These are phyloP conservation scores for Kurtzmaniella quercitrusa DNA, from an alignment of 1,139 yeast genomes.

Conservation along the genomic window DNA sequence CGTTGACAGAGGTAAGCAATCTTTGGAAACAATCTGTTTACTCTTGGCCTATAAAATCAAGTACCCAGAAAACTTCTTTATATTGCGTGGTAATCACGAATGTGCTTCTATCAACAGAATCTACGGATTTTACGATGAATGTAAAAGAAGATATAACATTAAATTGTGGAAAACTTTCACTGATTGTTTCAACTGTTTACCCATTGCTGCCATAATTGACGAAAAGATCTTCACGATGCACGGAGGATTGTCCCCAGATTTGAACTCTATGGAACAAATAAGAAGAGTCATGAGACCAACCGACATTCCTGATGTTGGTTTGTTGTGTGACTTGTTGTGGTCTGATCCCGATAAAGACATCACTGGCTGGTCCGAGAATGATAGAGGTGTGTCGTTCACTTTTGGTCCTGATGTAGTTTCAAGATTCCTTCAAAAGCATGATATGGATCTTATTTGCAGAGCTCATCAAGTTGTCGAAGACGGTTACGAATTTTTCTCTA, in stretches of 20 bases:
- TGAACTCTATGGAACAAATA: conserved; percentile 96
- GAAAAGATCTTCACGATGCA: conserved; percentile 98
- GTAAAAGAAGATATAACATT: conserved; percentile 94
- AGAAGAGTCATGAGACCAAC: conserved; percentile 99
- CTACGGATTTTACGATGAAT: conserved; percentile 96
- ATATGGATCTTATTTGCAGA: conserved; percentile 94
- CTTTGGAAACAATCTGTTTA: conserved; percentile 89
- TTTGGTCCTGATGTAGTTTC: conserved; percentile 97
- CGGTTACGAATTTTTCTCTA: conserved; percentile 95
- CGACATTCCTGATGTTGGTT: conserved; percentile 95
- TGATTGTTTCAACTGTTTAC: conserved; percentile 96
- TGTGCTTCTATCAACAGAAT: conserved; percentile 96
- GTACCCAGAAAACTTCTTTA: conserved; percentile 95
- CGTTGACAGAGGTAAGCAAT: conserved; percentile 97
- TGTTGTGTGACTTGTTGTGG: conserved; percentile 94
- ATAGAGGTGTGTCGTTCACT: conserved; percentile 95
- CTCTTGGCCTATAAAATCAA: conserved; percentile 92
- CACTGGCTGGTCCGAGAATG: conserved; percentile 97
- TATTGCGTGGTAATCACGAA: conserved; percentile 94
- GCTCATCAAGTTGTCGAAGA: conserved; percentile 99
- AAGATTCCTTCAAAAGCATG: conserved; percentile 90
- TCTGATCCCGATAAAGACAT: conserved; percentile 97
- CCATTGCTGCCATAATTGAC: conserved; percentile 96
- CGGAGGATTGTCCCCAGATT: conserved; percentile 96
- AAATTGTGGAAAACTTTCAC: conserved; percentile 98